These are phyloP conservation scores for Trichoderma gamsii DNA, from an alignment of 495 filamentous ascomycete genomes.

Conservation along the genomic window DNA sequence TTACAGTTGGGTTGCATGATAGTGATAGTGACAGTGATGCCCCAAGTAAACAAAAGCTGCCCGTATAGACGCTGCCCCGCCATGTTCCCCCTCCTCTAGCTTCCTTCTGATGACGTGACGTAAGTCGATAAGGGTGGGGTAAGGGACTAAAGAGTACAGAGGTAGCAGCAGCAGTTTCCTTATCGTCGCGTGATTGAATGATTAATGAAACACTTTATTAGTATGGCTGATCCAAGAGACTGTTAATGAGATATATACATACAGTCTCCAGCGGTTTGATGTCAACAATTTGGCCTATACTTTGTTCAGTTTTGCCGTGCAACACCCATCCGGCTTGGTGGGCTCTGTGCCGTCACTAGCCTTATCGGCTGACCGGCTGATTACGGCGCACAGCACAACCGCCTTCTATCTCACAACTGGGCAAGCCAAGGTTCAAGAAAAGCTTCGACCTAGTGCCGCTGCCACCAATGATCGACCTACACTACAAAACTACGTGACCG, in stretches of 20 bases:
- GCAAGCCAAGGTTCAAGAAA: not conserved
- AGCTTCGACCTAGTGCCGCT: not conserved
- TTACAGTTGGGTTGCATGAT: too few species aligned
- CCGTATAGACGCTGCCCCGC: not conserved
- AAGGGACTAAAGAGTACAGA: too few species aligned
- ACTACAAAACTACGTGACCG: too few species aligned
- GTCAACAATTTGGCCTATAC: not conserved
- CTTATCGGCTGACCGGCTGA: not conserved
- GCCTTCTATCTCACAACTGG: not conserved
- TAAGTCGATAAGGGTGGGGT: slow-evolving; percentile 19
- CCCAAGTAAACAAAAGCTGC: not conserved
- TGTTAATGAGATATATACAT: not conserved
- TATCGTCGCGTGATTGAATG: slow-evolving; percentile 1
- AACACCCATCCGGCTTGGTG: not conserved
- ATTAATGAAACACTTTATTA: not conserved
- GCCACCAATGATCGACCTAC: not conserved
- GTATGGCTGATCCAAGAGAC: not conserved
- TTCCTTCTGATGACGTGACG: not conserved
- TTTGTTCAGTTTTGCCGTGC: too few species aligned
- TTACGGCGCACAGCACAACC: not conserved
- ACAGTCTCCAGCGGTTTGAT: not conserved
- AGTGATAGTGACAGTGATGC: too few species aligned
- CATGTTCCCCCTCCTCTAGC: not conserved
- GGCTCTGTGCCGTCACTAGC: slow-evolving; percentile 2
- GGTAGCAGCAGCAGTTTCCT: not conserved